phyloP scores from a whole-genome alignment of 805 yeast genomes.

The Yarrowia sp. region DNA sequence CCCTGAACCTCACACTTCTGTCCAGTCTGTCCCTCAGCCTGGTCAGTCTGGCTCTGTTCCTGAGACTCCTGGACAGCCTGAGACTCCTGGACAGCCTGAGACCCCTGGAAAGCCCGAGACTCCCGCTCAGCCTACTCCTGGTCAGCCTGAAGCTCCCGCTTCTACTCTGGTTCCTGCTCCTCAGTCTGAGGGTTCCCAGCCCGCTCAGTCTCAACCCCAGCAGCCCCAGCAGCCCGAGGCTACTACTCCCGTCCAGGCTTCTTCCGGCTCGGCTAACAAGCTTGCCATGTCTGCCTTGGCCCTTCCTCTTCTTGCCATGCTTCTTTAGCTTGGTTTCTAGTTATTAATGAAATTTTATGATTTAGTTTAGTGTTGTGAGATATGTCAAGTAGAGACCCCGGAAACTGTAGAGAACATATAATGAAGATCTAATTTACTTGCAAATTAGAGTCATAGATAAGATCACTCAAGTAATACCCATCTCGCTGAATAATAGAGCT shows the following conservation, averaged over 20 bases:
- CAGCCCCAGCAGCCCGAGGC: slow-evolving; percentile 11
- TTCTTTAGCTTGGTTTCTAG: background rate
- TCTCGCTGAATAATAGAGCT: too few relatives aligned
- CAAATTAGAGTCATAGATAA: too few relatives aligned
- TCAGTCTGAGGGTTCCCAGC: slow-evolving; percentile 9
- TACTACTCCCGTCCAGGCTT: slow-evolving; percentile 19
- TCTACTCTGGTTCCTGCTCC: slow-evolving; percentile 20
- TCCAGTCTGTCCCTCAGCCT: slow-evolving; percentile 1
- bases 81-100: too few relatives aligned
- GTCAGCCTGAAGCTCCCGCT: slow-evolving; percentile 11
- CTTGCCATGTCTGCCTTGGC: background rate
- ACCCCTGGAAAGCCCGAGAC: background rate
- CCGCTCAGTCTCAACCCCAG: slow-evolving; percentile 10
- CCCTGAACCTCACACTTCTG: too few relatives aligned
- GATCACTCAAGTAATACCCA: too few relatives aligned
- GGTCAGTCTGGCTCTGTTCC: background rate
- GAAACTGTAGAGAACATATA: too few relatives aligned
- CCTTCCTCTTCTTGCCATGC: slow-evolving; percentile 25
- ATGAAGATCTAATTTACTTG: too few relatives aligned
- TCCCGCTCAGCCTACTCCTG: background rate
- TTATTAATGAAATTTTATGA: background rate
- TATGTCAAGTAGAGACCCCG: too few relatives aligned
- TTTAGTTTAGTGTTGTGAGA: background rate
- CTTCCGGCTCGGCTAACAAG: slow-evolving; percentile 23
- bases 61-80: background rate